phyloP scores from a whole-genome alignment of 495 filamentous ascomycete species.

The Penicillium roqueforti region DNA sequence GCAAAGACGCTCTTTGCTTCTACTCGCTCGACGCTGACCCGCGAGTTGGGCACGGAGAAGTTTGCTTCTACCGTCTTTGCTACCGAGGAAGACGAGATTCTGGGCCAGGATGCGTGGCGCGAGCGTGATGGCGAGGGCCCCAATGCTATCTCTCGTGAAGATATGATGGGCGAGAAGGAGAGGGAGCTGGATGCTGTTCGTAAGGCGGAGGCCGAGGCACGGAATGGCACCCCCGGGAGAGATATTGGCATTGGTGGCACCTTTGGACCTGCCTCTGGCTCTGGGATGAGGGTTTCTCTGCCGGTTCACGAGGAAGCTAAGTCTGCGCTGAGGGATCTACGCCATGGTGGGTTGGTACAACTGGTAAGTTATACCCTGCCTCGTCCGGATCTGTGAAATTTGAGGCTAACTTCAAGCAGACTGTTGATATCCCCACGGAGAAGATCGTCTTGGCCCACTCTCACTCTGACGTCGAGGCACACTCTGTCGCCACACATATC shows the following conservation, averaged over 20 bases:
- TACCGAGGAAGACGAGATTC: slow-evolving; percentile 59
- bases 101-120: slow-evolving; percentile 68
- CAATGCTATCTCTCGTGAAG: slow-evolving; percentile 37
- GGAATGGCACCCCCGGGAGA: slow-evolving; percentile 61
- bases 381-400: slow-evolving; percentile 9
- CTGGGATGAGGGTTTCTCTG: slow-evolving; percentile 57
- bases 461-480: slow-evolving; percentile 45
- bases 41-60: slow-evolving; percentile 85
- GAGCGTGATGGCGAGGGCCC: slow-evolving; percentile 64
- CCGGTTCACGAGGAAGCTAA: slow-evolving; percentile 65
- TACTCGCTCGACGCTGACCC: slow-evolving; percentile 74
- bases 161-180: slow-evolving; percentile 88
- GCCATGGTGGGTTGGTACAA: slow-evolving; percentile 65
- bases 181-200: slow-evolving; percentile 69
- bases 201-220: slow-evolving; percentile 74
- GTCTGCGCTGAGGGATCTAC: slow-evolving; percentile 57
- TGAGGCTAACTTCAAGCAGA: slow-evolving; percentile 35
- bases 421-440: slow-evolving; percentile 67
- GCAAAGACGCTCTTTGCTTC: slow-evolving; percentile 95
- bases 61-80: slow-evolving; percentile 81
- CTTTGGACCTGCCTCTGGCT: slow-evolving; percentile 51
- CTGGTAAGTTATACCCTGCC: slow-evolving; percentile 54
- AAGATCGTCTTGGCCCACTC: slow-evolving; percentile 66
- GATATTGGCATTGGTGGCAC: slow-evolving; percentile 55
- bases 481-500: slow-evolving; percentile 57